phyloP scores from a whole-genome alignment of 148 eudicot genomes.

The Rhododendron griersonianum region DNA sequence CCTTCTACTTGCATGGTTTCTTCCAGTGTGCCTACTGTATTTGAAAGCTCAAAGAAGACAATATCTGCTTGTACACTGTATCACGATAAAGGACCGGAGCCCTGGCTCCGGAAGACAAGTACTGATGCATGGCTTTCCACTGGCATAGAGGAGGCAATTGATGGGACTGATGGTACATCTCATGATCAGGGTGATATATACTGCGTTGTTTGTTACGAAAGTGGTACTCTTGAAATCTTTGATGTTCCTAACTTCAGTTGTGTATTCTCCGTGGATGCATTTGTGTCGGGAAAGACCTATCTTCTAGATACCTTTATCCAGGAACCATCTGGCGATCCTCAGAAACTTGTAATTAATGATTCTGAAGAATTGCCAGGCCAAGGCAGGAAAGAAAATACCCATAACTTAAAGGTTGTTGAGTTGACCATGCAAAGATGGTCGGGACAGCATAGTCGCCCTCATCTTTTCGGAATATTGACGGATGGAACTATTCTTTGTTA shows the following conservation, averaged over 20 bases:
- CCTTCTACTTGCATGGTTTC: constrained; percentile 75
- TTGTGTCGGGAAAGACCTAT: constrained; percentile 68
- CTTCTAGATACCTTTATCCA: constrained; percentile 59
- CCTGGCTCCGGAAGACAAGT: constrained; percentile 94
- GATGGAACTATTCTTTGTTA: constrained; percentile 92
- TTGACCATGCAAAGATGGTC: constrained; percentile 88
- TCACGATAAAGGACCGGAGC: constrained; percentile 88
- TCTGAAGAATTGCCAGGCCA: constrained; percentile 40
- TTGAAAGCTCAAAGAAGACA: constrained; percentile 60
- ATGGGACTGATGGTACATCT: constrained; percentile 73
- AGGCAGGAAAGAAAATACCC: constrained; percentile 62
- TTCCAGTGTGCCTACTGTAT: constrained; percentile 52
- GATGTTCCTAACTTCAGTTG: constrained; percentile 82
- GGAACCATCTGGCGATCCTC: constrained; percentile 36
- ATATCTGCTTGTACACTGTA: constrained; percentile 85
- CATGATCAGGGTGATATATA: constrained; percentile 87
- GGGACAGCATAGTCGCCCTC: constrained; percentile 74
- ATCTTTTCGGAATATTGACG: constrained; percentile 69
- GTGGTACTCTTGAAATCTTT: constrained; percentile 82
- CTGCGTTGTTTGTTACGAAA: constrained; percentile 72
- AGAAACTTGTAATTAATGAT: constrained; percentile 22
- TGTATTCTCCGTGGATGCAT: constrained; percentile 71
- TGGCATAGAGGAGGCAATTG: constrained; percentile 83
- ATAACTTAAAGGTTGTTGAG: constrained; percentile 67
- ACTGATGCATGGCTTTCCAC: constrained; percentile 98